These are phyloP conservation scores for Trematosphaeria pertusa DNA, from an alignment of 2,329 filamentous ascomycete species.

Conservation along the genomic window DNA sequence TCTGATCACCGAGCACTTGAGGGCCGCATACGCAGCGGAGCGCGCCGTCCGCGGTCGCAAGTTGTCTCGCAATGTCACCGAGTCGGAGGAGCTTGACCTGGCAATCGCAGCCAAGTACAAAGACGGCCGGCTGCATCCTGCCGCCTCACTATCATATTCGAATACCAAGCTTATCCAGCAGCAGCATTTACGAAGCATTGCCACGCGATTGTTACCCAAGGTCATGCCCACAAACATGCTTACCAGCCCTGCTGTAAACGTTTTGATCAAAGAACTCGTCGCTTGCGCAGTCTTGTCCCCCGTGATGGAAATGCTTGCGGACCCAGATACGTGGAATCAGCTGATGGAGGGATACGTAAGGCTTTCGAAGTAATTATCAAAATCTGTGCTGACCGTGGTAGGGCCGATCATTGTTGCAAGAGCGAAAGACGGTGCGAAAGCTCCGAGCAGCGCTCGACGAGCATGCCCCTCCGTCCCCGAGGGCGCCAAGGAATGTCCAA, in stretches of 20 bases:
- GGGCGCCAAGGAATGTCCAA: slow-evolving; percentile 66
- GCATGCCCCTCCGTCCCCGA: slow-evolving; percentile 84
- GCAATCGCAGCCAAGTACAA: slow-evolving; percentile 95
- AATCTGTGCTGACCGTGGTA: slow-evolving; percentile 40
- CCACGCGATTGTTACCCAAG: slow-evolving; percentile 73
- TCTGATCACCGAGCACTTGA: slow-evolving; percentile 85
- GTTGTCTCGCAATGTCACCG: slow-evolving; percentile 86
- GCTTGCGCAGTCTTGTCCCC: slow-evolving; percentile 89
- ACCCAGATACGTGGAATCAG: slow-evolving; percentile 98
- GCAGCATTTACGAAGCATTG: slow-evolving; percentile 81
- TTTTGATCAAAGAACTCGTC: slow-evolving; percentile 87
- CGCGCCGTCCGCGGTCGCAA: slow-evolving; percentile 84
- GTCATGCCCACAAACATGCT: slow-evolving; percentile 77
- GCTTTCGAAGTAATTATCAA: slow-evolving; percentile 13
- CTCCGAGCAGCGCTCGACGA: slow-evolving; percentile 91
- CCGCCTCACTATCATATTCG: slow-evolving; percentile 80
- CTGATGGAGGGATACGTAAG: slow-evolving; percentile 81
- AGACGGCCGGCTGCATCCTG: slow-evolving; percentile 86
- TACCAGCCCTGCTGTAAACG: slow-evolving; percentile 79
- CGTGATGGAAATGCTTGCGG: slow-evolving; percentile 77
- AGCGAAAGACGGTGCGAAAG: slow-evolving; percentile 92
- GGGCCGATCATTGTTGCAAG: slow-evolving; percentile 86
- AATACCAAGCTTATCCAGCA: slow-evolving; percentile 87
- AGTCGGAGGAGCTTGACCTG: slow-evolving; percentile 93
- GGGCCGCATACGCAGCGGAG: slow-evolving; percentile 90